Base-by-base conservation (phyloP, 148 eudicot genomes). In the Fagopyrum tataricum region DNA sequence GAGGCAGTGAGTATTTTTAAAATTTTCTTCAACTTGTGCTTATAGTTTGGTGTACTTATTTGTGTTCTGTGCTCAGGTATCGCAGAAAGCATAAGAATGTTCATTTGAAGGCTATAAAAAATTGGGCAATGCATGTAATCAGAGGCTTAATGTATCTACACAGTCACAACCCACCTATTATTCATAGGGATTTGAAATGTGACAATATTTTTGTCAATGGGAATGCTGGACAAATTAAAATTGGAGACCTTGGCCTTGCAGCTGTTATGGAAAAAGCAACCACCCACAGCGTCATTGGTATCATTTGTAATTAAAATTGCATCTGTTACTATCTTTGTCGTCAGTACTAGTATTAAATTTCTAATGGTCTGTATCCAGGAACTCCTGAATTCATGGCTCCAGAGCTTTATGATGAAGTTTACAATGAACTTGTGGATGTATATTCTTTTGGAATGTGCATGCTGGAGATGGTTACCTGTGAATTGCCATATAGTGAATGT, bases 321-420 rank as follows among this genome's bases (percentile, higher is more conserved):
- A 9, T 46, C 4, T 4, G 21, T 11, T 31, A 0, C 46, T 23
- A 2, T 56, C 39, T 14, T 74, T 44, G 39, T 20, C 24, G 49
- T 12, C 1, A 18, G 47, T 70, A 18, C 24, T n/a, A 43, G 52
- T 70, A 43, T 20, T 23, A 15, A 41, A 12, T 21, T 53, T 47
- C 12, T 41, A 21, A 26, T 79, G 48, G 69, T 51, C 69, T 58
- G 47, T 11, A 51, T 6, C 15, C 81, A 89, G 97, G 97, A 67
- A 93, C 98, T 40, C 97, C 98, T 64, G 98, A 89, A 75, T 93
- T 91, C 80, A 93, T 93, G 97, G 98, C 98, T 52, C 98, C 98
- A 3, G 96, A 90, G 81, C 87, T 93, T n/a, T 90, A 87, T 78
- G 95, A 93, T 5, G 98, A 91, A 69, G 88, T 89, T 66, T 93